phyloP scores from a whole-genome alignment of 345 rosid genomes.

The Syzygium grande region DNA sequence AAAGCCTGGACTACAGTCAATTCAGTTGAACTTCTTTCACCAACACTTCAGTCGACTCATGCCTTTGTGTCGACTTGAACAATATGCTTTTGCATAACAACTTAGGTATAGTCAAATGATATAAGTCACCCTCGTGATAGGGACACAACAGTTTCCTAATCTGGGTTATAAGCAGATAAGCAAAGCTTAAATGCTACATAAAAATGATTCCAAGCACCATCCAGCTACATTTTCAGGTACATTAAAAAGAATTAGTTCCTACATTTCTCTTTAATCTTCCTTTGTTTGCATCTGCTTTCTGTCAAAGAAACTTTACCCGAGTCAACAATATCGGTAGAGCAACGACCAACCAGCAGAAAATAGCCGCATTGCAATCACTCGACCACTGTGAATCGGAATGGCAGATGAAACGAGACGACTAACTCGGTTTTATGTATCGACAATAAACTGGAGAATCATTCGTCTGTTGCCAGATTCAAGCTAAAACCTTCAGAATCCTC shows the following conservation, averaged over 20 bases:
- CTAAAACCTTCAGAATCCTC: neutral
- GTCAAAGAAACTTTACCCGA: neutral
- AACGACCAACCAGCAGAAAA: neutral
- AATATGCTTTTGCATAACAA: neutral
- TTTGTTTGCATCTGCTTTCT: neutral
- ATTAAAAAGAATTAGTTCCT: neutral
- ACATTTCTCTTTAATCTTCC: neutral
- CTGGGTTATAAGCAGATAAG: neutral
- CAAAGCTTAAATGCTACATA: neutral
- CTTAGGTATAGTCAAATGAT: neutral
- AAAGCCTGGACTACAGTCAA: neutral
- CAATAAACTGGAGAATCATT: neutral
- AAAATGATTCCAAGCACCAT: neutral
- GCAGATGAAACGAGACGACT: neutral
- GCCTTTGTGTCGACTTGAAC: neutral
- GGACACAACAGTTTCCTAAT: neutral
- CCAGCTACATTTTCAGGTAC: neutral
- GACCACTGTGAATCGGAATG: neutral
- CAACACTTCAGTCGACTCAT: neutral
- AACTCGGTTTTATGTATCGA: neutral
- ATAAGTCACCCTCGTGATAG: neutral
- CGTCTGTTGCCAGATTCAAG: neutral
- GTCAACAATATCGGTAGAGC: neutral
- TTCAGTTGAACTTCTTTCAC: neutral
- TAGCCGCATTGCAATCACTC: neutral